Evolutionary conservation across 2,329 filamentous ascomycete species (phyloP).

Genomic region (Colletotrichum tanaceti): DNA sequence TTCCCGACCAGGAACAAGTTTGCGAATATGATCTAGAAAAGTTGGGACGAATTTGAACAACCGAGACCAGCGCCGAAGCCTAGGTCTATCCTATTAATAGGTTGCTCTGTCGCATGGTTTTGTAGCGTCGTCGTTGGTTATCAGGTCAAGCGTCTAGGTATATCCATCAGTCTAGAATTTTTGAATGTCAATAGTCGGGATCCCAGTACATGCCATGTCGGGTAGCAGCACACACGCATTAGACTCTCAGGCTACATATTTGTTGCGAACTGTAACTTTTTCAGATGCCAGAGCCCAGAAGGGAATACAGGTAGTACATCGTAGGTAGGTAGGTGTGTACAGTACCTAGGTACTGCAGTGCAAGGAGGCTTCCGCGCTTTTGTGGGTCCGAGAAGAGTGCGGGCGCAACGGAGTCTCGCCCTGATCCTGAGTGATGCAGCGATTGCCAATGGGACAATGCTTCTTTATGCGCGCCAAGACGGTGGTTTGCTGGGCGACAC

Average conservation of each 20-base stretch:
- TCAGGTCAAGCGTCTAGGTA: neutral
- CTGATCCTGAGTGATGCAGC: constrained; percentile 15
- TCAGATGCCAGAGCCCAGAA: constrained; percentile 32
- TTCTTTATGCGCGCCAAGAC: constrained; percentile 7
- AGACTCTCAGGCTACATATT: constrained; percentile 31
- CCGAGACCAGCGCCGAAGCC: too few species aligned
- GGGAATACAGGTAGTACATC: neutral
- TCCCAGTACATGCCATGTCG: constrained; percentile 6
- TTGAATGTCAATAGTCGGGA: neutral
- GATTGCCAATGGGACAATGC: constrained; percentile 4
- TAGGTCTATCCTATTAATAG: too few species aligned
- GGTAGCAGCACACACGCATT: neutral
- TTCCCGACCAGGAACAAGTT: neutral
- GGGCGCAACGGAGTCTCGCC: constrained; percentile 28
- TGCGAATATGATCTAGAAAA: neutral
- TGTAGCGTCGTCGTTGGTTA: too few species aligned
- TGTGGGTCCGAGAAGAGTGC: constrained; percentile 9
- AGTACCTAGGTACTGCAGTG: too few species aligned
- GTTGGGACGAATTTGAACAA: constrained; percentile 8
- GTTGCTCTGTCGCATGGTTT: too few species aligned
- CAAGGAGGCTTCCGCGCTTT: constrained; percentile 18
- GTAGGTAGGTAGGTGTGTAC: too few species aligned
- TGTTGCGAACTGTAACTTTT: constrained; percentile 29
- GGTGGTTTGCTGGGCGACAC: neutral
- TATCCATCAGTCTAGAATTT: neutral